phyloP scores from a whole-genome alignment of 129 eudicot species.

The Gnaphalium uliginosum region DNA sequence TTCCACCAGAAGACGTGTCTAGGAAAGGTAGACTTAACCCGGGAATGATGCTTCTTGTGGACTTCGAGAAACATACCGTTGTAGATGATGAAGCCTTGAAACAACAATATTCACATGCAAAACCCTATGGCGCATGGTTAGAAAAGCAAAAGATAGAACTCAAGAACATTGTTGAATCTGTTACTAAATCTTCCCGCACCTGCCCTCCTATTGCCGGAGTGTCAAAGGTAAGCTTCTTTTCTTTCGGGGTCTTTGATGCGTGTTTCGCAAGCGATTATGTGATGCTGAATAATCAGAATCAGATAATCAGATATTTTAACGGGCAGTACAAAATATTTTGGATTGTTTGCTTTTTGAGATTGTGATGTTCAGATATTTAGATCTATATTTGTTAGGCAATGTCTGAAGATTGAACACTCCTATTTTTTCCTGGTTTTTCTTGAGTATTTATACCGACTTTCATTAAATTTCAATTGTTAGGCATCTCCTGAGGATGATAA shows the following conservation, averaged over 20 bases:
- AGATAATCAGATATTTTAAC: background rate
- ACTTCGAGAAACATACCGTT: slow-evolving; percentile 90
- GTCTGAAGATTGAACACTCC: background rate
- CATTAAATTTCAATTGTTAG: slow-evolving; percentile 26
- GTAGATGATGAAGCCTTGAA: slow-evolving; percentile 97
- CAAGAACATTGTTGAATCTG: slow-evolving; percentile 80
- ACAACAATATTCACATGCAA: slow-evolving; percentile 73
- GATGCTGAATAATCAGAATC: background rate
- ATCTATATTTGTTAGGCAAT: background rate
- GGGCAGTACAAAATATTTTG: background rate
- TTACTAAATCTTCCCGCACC: slow-evolving; percentile 46
- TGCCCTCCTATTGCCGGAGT: slow-evolving; percentile 77
- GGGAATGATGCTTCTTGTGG: slow-evolving; percentile 99
- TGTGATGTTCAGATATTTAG: background rate
- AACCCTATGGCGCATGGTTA: slow-evolving; percentile 93
- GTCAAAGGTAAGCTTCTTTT: slow-evolving; percentile 45
- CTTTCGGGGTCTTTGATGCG: background rate
- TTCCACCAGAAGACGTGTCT: slow-evolving; percentile 91
- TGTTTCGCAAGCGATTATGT: background rate
- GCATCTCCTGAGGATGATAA: slow-evolving; percentile 59
- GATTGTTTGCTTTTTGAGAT: background rate
- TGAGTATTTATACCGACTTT: slow-evolving; percentile 8
- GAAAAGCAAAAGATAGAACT: slow-evolving; percentile 78
- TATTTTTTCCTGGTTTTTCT: background rate
- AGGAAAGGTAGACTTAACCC: slow-evolving; percentile 98